A percentile compares a stretch with the other conserved stretches of the same genome.
phyloP scores from a whole-genome alignment of 2,329 filamentous ascomycete species.

The Verticillium klebahnii region DNA sequence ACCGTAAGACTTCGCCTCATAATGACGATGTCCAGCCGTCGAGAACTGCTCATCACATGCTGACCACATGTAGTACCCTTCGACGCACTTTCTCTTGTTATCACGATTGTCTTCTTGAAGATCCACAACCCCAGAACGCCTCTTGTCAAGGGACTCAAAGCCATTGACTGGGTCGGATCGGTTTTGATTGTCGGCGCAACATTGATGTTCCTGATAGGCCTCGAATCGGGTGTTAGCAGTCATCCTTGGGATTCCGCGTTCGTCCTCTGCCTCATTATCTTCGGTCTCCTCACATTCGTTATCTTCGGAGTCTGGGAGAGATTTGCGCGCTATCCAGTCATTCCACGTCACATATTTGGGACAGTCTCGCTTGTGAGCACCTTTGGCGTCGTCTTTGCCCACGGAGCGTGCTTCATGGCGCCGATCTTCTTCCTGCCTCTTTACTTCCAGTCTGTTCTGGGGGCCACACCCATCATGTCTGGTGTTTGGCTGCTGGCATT shows the following conservation, averaged over 20 bases:
- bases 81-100: constrained; percentile 11
- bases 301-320: constrained; percentile 70
- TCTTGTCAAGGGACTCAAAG: constrained; percentile 57
- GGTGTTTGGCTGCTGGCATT: constrained; percentile 46
- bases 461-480: constrained; percentile 62
- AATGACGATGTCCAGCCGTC: too few relatives aligned
- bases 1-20: constrained; percentile 16
- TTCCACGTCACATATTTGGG: constrained; percentile 68
- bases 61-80: neutral
- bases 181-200: constrained; percentile 67
- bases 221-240: constrained; percentile 75
- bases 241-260: constrained; percentile 71
- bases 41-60: too few relatives aligned
- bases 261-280: constrained; percentile 73
- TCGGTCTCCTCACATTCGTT: constrained; percentile 57
- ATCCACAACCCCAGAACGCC: constrained; percentile 65
- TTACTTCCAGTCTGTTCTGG: constrained; percentile 75
- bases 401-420: constrained; percentile 73
- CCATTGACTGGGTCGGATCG: constrained; percentile 54
- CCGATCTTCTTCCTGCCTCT: constrained; percentile 76
- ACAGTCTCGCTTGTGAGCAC: constrained; percentile 60
- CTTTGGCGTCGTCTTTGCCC: constrained; percentile 63
- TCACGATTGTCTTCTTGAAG: constrained; percentile 58
- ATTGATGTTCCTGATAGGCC: constrained; percentile 80
- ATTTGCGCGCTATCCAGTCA: constrained; percentile 72